Percentiles rank a stretch among this genome's conserved stretches.
Conservation (phyloP, 371 early-diverging fungal genomes). For the Actinomortierella wolfii region DNA sequence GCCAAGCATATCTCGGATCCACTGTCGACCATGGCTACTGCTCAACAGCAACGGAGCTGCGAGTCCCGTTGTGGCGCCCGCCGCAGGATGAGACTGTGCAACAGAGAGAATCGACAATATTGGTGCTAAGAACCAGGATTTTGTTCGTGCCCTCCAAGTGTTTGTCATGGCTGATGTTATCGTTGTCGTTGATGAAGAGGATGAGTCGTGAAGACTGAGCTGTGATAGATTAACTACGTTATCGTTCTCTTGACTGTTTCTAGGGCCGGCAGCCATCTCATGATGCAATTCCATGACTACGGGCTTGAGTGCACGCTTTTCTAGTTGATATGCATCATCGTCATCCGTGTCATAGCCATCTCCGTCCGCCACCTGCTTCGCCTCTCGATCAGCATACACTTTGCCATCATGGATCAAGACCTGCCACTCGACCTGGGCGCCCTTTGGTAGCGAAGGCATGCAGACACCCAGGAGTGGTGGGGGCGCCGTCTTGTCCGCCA, state of each 20-base stretch:
- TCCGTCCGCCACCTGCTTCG: neutral
- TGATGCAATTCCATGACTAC: conserved; percentile 4
- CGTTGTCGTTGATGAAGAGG: neutral
- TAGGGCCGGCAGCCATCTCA: conserved; percentile 5
- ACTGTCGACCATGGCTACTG: too few species aligned
- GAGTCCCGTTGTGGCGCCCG: too few species aligned
- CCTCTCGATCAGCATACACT: conserved; percentile 32
- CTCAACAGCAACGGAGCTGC: too few species aligned
- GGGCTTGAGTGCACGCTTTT: conserved; percentile 28
- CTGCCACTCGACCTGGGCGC: conserved; percentile 69
- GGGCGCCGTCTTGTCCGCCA: conserved; percentile 21
- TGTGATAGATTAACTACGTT: too few species aligned
- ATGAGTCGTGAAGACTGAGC: neutral
- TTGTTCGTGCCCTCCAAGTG: conserved; percentile 20
- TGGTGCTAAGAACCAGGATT: conserved; percentile 35
- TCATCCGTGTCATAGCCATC: conserved; percentile 48
- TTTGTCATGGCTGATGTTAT: too few species aligned
- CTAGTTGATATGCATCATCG: conserved; percentile 43
- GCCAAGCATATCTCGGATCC: conserved; percentile 21
- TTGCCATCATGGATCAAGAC: conserved; percentile 48
- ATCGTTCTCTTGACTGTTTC: too few species aligned
- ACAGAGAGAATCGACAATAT: conserved; percentile 24
- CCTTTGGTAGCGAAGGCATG: conserved; percentile 64
- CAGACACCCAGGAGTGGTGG: conserved; percentile 54
- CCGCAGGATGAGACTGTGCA: neutral